phyloP scores from a whole-genome alignment of 176 grass and related monocot species.

The maize (Zea mays) region Zm-B73-REFERENCE-NAM-5.0 NC_050099.1:53116001-53116500 shows the following conservation, averaged over 20 bases:
- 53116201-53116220: neutral
- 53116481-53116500: neutral
- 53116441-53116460: neutral
- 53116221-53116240: constrained; percentile 31
- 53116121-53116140: constrained; percentile 32
- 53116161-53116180: constrained; percentile 20
- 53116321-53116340: constrained; percentile 74
- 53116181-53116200: constrained; percentile 49
- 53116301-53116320: constrained; percentile 74
- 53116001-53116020: neutral
- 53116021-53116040: neutral
- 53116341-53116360: constrained; percentile 60
- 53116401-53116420: neutral
- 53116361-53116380: constrained; percentile 35
- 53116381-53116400: neutral
- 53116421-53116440: constrained; percentile 1
- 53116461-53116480: neutral
- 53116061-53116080: neutral
- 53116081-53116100: neutral
- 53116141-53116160: constrained; percentile 23
- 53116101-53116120: constrained; percentile 34
- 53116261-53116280: constrained; percentile 34
- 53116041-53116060: neutral
- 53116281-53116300: constrained; percentile 58
- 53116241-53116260: constrained; percentile 28